Percentiles rank a stretch among this genome's conserved stretches.
Conservation (phyloP, 129 eudicot species). For the Silybum marianum region DNA sequence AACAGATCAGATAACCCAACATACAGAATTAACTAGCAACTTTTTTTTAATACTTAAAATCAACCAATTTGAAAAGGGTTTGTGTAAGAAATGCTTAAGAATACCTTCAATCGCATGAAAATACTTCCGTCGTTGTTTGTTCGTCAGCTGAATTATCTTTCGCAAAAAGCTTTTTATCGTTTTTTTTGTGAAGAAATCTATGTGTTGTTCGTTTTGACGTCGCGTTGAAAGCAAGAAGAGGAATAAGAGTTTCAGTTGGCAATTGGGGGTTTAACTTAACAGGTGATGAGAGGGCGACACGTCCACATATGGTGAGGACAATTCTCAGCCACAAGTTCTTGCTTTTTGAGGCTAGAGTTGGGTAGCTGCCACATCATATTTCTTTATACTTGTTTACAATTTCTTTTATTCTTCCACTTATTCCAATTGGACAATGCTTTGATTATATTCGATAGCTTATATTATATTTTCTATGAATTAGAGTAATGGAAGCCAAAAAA, state of each 20-base stretch:
- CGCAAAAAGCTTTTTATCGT: constrained; percentile 12
- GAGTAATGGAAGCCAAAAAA: no score
- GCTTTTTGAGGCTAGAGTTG: not conserved
- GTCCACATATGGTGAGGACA: not conserved
- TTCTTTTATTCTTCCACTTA: not conserved
- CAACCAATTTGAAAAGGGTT: not conserved
- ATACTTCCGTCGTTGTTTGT: constrained; percentile 25
- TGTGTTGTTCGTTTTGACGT: constrained; percentile 8
- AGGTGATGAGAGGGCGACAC: not conserved
- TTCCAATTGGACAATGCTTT: not conserved
- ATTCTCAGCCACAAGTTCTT: not conserved
- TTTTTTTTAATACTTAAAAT: not conserved
- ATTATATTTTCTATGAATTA: no score
- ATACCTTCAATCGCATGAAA: constrained; percentile 20
- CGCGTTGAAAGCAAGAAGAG: constrained; percentile 8
- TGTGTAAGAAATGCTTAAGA: not conserved
- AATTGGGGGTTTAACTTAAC: not conserved
- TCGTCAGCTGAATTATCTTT: constrained; percentile 26
- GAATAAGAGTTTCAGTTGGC: not conserved
- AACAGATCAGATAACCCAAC: not conserved
- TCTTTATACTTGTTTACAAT: not conserved
- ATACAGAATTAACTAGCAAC: not conserved
- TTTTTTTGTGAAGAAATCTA: not conserved
- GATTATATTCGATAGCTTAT: no score
- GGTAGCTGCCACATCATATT: not conserved